Evolutionary conservation across 768 basidiomycete genomes (phyloP).

Genomic region (Boletus insuetus): DNA sequence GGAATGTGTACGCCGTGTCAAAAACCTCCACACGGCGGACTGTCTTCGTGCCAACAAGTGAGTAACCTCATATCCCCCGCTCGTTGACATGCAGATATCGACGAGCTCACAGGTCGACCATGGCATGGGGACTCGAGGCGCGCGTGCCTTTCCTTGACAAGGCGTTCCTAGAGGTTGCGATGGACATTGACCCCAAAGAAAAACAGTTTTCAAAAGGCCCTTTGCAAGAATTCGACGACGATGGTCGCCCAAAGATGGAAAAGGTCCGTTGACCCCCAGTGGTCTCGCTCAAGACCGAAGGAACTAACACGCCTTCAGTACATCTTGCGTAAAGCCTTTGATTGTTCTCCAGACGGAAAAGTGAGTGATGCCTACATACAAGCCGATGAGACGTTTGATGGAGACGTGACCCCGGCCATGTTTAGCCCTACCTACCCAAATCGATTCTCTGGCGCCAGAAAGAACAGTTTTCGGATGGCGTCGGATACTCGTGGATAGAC

Average conservation of each 20-base stretch:
- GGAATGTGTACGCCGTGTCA: conserved; percentile 91
- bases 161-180: conserved; percentile 87
- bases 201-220: conserved; percentile 90
- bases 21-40: conserved; percentile 96
- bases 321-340: conserved; percentile 94
- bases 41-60: conserved; percentile 98
- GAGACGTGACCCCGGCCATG: neutral
- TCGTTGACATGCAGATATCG: neutral
- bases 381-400: neutral
- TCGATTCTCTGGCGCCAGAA: conserved; percentile 99
- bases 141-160: conserved; percentile 99
- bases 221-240: conserved; percentile 69
- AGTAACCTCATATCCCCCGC: conserved; percentile 18
- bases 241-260: conserved; percentile 92
- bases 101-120: conserved; percentile 70
- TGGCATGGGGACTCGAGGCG: conserved; percentile 99
- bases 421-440: conserved; percentile 84
- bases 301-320: conserved; percentile 50
- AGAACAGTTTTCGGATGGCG: conserved; percentile 98
- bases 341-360: conserved; percentile 77
- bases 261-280: conserved; percentile 56
- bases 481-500: conserved; percentile 99
- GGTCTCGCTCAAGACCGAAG: conserved; percentile 1
- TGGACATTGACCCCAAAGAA: conserved; percentile 84
- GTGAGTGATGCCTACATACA: conserved; percentile 28